Percentiles rank a stretch among this genome's conserved stretches.
These are phyloP conservation scores for Gleditsia sinensis DNA, from an alignment of 306 rosid genomes.

Conservation along the genomic window DNA sequence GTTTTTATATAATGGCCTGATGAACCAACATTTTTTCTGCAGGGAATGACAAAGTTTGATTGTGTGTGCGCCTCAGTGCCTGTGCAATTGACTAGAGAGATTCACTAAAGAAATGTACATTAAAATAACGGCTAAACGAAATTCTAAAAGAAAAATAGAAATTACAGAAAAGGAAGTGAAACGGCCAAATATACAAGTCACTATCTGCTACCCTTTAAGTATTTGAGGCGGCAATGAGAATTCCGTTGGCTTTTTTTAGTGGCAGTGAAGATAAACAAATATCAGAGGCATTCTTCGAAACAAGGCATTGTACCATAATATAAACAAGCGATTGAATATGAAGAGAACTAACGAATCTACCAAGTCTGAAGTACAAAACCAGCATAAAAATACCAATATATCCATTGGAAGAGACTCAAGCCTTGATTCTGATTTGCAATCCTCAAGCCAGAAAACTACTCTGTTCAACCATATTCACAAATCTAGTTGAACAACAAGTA, in stretches of 20 bases:
- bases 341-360: not conserved
- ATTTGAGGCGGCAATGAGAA: not conserved
- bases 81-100: no score
- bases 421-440: constrained; percentile 59
- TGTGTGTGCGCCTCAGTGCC: no score
- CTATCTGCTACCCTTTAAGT: not conserved
- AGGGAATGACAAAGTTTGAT: no score
- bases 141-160: not conserved
- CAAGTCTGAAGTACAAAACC: not conserved
- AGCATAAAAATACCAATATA: constrained; percentile 57
- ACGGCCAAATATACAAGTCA: not conserved
- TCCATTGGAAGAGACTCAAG: constrained; percentile 89
- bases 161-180: not conserved
- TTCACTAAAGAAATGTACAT: no score
- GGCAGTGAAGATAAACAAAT: not conserved
- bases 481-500: no score
- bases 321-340: not conserved
- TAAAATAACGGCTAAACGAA: not conserved
- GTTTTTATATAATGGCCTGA: no score
- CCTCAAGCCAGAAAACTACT: constrained; percentile 48
- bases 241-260: not conserved
- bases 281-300: not conserved
- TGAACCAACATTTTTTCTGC: no score
- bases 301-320: not conserved
- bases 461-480: constrained; percentile 60